phyloP scores from a whole-genome alignment of 2,329 filamentous ascomycete species.

The Chrysoporthe deuterocubensis region DNA sequence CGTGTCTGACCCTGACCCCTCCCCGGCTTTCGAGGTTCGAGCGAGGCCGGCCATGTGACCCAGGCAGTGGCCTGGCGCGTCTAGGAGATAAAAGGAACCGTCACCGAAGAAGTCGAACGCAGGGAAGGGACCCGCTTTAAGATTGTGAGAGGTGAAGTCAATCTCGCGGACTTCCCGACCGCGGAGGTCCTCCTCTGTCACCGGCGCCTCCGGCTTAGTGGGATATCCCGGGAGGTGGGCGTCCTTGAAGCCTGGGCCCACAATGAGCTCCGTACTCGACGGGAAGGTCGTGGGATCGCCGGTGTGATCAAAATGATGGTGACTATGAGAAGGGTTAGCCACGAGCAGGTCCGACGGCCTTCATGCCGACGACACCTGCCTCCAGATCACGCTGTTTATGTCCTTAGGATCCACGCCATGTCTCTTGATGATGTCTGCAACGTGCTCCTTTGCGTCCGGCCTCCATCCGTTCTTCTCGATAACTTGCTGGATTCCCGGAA shows the following conservation, averaged over 20 bases:
- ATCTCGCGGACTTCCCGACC: slow-evolving; percentile 26
- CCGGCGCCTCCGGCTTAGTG: slow-evolving; percentile 26
- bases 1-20: slow-evolving; percentile 21
- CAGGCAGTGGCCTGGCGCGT: slow-evolving; percentile 32
- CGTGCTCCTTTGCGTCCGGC: slow-evolving; percentile 13
- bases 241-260: slow-evolving; percentile 33
- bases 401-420: slow-evolving; percentile 20
- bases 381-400: slow-evolving; percentile 30
- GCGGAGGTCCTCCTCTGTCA: slow-evolving; percentile 16
- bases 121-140: slow-evolving; percentile 29
- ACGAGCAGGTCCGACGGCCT: neutral
- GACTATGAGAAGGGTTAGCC: slow-evolving; percentile 25
- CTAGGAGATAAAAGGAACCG: slow-evolving; percentile 33
- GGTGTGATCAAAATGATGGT: slow-evolving; percentile 34
- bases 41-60: slow-evolving; percentile 32
- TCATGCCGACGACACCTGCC: neutral
- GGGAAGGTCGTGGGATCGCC: slow-evolving; percentile 32
- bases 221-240: slow-evolving; percentile 32
- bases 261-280: slow-evolving; percentile 30
- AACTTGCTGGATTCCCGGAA: slow-evolving; percentile 10
- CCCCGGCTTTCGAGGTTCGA: slow-evolving; percentile 26
- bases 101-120: slow-evolving; percentile 35
- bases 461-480: slow-evolving; percentile 14
- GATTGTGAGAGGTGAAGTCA: slow-evolving; percentile 10
- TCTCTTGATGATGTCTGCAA: slow-evolving; percentile 25